Base-by-base conservation (phyloP, 495 filamentous ascomycete genomes). In the Aspergillus saccharolyticus region DNA sequence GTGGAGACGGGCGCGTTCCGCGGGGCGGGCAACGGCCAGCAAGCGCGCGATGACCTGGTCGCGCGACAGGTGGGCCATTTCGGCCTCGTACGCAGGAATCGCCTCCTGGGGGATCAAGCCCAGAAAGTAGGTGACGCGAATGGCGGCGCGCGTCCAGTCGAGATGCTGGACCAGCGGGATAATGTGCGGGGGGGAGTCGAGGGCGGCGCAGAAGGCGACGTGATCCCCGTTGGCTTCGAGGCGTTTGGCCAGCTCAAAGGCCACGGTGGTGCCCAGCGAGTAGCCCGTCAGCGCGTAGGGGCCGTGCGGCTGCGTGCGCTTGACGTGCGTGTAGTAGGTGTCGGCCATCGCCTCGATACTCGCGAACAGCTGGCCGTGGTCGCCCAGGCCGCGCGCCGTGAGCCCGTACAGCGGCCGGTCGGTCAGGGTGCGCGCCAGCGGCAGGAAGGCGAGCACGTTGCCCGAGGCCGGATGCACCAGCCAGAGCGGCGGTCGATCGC, bases 211-310 rank as follows among this genome's bases (percentile, higher is more conserved):
- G 52, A 68, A 68, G 48, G 51, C 33, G 33, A 68, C 63, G 18
- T 44, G 21, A 20, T 65, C 59, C 16, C 62, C 59, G 33, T 57
- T 46, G 0, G 28, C 57, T 20, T 77, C 65, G n/a, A 83, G 68
- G 6, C 52, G 15, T 61, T 82, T 83, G 4, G 71, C 61, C 4
- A 76, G 58, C 57, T 83, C 81, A 44, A 81, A 84, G 9, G 79
- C 75, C 17, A 81, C 39, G 63, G 80, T 79, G 0, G 55, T 57
- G 18, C 81, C 81, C 54, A 71, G 78, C 1, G 63, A 74, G 61
- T 81, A 84, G 7, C 81, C 81, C 0, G 75, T 75, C 7, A 84
- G 51, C 14, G 75, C 72, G 55, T 84, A 83, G 0, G 81, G 79
- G 1, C 81, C 81, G 0, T 58, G 25, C 1, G 79, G 79, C 62